These are phyloP conservation scores for Chlamydomonas incerta DNA, from an alignment of 139 green algal species.

Conservation along the genomic window DNA sequence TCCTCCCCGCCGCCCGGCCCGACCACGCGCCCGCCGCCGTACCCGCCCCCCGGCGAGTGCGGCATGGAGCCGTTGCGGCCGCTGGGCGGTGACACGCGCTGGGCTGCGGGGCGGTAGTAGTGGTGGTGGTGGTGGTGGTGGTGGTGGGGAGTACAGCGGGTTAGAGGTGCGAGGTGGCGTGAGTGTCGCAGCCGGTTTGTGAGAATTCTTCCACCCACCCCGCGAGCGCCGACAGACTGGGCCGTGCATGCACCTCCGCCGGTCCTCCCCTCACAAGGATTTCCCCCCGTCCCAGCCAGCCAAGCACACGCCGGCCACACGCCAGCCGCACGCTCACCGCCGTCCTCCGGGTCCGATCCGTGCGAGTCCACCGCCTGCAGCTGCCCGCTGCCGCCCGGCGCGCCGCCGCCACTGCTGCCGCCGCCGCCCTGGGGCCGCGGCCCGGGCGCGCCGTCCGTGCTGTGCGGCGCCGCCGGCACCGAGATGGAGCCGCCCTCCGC, in stretches of 20 bases:
- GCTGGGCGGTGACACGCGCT: background rate
- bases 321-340: background rate
- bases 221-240: too few relatives aligned
- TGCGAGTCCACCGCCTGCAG: background rate
- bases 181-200: too few relatives aligned
- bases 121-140: too few relatives aligned
- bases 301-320: background rate
- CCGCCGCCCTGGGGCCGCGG: background rate
- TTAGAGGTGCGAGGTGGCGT: too few relatives aligned
- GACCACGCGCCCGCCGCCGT: background rate
- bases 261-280: too few relatives aligned
- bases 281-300: background rate
- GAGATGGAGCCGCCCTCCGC: background rate
- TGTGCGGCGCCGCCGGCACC: background rate
- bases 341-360: background rate
- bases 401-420: background rate
- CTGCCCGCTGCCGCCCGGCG: background rate
- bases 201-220: too few relatives aligned
- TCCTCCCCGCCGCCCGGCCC: slow-evolving; percentile 5
- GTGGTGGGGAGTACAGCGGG: too few relatives aligned
- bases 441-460: too few relatives aligned
- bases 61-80: background rate
- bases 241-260: too few relatives aligned
- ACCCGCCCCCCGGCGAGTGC: background rate
- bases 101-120: background rate